Evolutionary conservation across 306 rosid species (phyloP).

Genomic region (Begonia masoniana): DNA sequence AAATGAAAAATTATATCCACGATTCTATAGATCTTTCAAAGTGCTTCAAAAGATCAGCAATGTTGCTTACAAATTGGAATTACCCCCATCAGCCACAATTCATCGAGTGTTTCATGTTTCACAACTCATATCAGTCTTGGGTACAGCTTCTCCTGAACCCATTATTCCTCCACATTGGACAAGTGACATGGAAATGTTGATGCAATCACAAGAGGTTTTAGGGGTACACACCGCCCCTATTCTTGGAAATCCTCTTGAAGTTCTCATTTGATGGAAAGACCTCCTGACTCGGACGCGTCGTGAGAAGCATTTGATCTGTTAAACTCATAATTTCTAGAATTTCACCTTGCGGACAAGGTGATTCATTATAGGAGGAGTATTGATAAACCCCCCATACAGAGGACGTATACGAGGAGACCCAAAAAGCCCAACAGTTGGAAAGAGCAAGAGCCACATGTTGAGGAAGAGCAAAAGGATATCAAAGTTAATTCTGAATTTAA

Average conservation of each 20-base stretch:
- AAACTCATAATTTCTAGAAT: neutral
- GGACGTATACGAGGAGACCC: no score
- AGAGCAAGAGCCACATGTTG: no score
- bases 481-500: no score
- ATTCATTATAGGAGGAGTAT: no score
- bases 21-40: neutral
- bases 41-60: neutral
- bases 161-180: neutral
- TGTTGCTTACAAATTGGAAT: neutral
- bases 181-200: neutral
- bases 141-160: neutral
- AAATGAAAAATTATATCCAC: neutral
- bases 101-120: neutral
- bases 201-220: neutral
- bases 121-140: neutral
- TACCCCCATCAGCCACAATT: neutral
- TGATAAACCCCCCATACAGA: no score
- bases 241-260: neutral
- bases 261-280: neutral
- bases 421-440: no score
- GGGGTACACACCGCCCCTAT: neutral
- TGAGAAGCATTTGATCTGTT: neutral
- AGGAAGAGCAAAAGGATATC: no score
- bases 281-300: neutral
- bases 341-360: neutral